Conservation (phyloP, 2,329 filamentous ascomycete genomes). For the Fusarium equiseti region DNA sequence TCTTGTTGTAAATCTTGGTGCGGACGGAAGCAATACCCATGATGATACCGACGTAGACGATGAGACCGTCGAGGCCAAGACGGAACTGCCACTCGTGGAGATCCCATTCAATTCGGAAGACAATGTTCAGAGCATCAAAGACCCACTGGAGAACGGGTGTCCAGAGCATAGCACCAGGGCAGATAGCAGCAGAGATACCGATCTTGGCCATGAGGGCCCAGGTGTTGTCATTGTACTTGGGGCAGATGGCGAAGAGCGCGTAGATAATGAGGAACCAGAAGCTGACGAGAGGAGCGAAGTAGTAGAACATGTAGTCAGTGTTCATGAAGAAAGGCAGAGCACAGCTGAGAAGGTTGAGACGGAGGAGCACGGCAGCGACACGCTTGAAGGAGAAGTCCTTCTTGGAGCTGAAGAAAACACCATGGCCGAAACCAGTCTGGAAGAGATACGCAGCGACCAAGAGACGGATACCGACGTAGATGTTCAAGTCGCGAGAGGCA, state of each 20-base stretch:
- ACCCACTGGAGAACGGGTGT: constrained; percentile 40
- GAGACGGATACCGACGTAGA: constrained; percentile 67
- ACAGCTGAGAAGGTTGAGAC: constrained; percentile 67
- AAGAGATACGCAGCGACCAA: constrained; percentile 72
- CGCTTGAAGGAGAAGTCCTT: constrained; percentile 68
- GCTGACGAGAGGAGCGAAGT: constrained; percentile 68
- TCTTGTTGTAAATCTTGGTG: constrained; percentile 35
- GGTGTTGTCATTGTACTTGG: constrained; percentile 57
- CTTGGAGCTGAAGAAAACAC: constrained; percentile 67
- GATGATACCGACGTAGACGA: constrained; percentile 69
- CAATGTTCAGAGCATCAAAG: constrained; percentile 49
- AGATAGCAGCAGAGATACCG: constrained; percentile 55
- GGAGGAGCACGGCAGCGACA: constrained; percentile 63
- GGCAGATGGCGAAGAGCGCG: constrained; percentile 61
- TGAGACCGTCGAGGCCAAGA: constrained; percentile 64
- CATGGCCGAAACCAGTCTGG: constrained; percentile 71
- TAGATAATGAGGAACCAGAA: constrained; percentile 73
- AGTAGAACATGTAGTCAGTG: constrained; percentile 65
- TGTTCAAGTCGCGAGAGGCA: constrained; percentile 59
- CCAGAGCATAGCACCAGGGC: constrained; percentile 47
- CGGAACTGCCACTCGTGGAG: constrained; percentile 62
- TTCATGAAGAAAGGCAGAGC: constrained; percentile 68
- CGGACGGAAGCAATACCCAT: constrained; percentile 47
- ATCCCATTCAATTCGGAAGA: constrained; percentile 63
- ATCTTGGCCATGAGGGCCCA: constrained; percentile 63